Conservation (phyloP, 2,329 filamentous ascomycete species). For the Arthrobotrys pseudoclavata region DNA sequence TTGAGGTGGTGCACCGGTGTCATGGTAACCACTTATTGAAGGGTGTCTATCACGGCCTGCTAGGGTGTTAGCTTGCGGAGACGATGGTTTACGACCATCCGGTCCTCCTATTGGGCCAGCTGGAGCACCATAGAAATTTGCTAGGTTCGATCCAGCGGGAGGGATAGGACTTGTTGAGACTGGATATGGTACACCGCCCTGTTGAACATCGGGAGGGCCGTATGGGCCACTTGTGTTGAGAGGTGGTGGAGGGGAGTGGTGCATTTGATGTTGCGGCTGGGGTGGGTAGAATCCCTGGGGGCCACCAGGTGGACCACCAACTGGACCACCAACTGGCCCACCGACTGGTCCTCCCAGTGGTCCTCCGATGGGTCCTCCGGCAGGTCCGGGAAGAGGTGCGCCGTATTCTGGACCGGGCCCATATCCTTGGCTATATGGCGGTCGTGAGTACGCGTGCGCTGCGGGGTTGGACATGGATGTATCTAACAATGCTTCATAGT, state of each 20-base stretch:
- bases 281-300: constrained; percentile 57
- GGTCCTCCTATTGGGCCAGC: constrained; percentile 70
- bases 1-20: constrained; percentile 71
- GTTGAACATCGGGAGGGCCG: constrained; percentile 60
- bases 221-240: constrained; percentile 61
- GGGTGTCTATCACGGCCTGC: constrained; percentile 39
- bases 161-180: constrained; percentile 68
- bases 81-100: constrained; percentile 73
- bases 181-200: constrained; percentile 70
- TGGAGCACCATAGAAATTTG: constrained; percentile 45
- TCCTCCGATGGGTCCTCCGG: constrained; percentile 30
- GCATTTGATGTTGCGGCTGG: constrained; percentile 31
- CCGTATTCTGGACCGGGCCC: constrained; percentile 65
- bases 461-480: constrained; percentile 96
- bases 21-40: constrained; percentile 57
- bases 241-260: constrained; percentile 57
- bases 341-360: constrained; percentile 22
- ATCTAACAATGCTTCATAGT: constrained; percentile 96
- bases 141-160: constrained; percentile 60
- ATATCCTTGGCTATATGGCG: constrained; percentile 63
- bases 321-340: constrained; percentile 7
- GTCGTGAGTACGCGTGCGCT: constrained; percentile 80
- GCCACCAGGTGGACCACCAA: constrained; percentile 12
- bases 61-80: constrained; percentile 31
- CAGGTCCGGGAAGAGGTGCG: constrained; percentile 55